phyloP scores from a whole-genome alignment of 2,329 filamentous ascomycete genomes.

The Aspergillus clavatus region DNA sequence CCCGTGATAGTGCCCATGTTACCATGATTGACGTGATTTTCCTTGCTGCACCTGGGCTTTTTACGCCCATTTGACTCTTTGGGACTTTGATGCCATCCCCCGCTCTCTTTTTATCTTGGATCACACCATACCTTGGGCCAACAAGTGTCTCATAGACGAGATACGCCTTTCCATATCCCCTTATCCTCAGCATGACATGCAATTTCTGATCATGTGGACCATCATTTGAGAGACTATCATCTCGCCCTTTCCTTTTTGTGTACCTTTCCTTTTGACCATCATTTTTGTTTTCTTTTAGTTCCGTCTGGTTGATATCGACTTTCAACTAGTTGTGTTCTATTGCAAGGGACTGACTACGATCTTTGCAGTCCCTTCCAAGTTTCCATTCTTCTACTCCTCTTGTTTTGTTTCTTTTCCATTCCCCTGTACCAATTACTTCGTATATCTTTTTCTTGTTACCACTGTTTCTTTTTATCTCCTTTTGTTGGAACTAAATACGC shows the following conservation, averaged over 20 bases:
- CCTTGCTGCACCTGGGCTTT: slow-evolving; percentile 17
- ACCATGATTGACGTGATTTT: slow-evolving; percentile 30
- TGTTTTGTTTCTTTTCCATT: slow-evolving; percentile 2
- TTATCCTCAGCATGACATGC: slow-evolving; percentile 8
- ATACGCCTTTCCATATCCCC: background rate
- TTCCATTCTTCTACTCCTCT: background rate
- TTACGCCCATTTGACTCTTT: slow-evolving; percentile 11
- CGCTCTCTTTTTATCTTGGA: slow-evolving; percentile 7
- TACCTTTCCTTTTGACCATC: slow-evolving; percentile 1
- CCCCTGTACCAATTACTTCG: background rate
- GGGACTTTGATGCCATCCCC: slow-evolving; percentile 8
- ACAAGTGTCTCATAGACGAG: slow-evolving; percentile 2
- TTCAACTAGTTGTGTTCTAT: background rate
- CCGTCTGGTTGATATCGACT: background rate
- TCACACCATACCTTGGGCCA: slow-evolving; percentile 6
- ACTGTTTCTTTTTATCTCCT: slow-evolving; percentile 2
- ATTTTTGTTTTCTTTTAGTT: background rate
- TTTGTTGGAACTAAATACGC: background rate
- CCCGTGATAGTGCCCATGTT: slow-evolving; percentile 26
- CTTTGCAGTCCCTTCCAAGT: background rate
- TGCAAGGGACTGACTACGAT: background rate
- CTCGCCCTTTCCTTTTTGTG: slow-evolving; percentile 9
- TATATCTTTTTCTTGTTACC: background rate
- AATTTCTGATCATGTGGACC: slow-evolving; percentile 12
- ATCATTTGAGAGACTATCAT: slow-evolving; percentile 11